phyloP scores from a whole-genome alignment of 192 early-diverging fungal genomes.

The Podila minutissima region DNA sequence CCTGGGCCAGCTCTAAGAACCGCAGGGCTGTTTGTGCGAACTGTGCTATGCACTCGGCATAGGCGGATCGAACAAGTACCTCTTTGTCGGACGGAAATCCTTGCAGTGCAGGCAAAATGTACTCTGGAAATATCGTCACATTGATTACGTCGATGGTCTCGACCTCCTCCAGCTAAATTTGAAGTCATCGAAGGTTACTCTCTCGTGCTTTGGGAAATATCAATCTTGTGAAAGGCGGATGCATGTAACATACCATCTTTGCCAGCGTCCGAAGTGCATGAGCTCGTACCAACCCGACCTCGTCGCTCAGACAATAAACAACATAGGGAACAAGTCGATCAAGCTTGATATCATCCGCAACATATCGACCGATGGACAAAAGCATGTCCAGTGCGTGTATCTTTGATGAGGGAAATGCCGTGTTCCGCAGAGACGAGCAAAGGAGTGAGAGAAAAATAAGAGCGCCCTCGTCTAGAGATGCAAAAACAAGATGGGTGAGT shows the following conservation, averaged over 20 bases:
- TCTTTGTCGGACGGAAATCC: slow-evolving; percentile 77
- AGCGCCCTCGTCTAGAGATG: slow-evolving; percentile 65
- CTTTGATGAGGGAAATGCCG: slow-evolving; percentile 74
- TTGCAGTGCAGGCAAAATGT: slow-evolving; percentile 82
- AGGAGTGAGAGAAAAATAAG: slow-evolving; percentile 74
- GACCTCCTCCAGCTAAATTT: slow-evolving; percentile 72
- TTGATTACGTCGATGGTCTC: slow-evolving; percentile 82
- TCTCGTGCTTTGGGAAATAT: neutral
- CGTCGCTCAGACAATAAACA: slow-evolving; percentile 71
- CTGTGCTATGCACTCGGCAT: slow-evolving; percentile 84
- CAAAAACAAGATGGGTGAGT: neutral
- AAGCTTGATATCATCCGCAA: slow-evolving; percentile 76
- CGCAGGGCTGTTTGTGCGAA: slow-evolving; percentile 81
- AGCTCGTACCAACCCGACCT: slow-evolving; percentile 68
- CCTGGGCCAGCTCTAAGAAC: slow-evolving; percentile 80
- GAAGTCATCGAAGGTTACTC: too few relatives aligned
- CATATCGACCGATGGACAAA: slow-evolving; percentile 69
- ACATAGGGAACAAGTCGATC: slow-evolving; percentile 85
- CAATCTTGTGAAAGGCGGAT: neutral
- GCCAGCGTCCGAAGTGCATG: slow-evolving; percentile 73
- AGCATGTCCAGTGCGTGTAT: slow-evolving; percentile 80
- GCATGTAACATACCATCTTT: slow-evolving; percentile 65
- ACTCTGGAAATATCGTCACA: slow-evolving; percentile 90
- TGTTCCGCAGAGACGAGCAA: slow-evolving; percentile 77
- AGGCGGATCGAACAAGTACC: slow-evolving; percentile 79